Evolutionary conservation across 441 rosid genomes (phyloP), one percentile per base, ranked within the genome.

Genomic region (Manihot esculenta): DNA sequence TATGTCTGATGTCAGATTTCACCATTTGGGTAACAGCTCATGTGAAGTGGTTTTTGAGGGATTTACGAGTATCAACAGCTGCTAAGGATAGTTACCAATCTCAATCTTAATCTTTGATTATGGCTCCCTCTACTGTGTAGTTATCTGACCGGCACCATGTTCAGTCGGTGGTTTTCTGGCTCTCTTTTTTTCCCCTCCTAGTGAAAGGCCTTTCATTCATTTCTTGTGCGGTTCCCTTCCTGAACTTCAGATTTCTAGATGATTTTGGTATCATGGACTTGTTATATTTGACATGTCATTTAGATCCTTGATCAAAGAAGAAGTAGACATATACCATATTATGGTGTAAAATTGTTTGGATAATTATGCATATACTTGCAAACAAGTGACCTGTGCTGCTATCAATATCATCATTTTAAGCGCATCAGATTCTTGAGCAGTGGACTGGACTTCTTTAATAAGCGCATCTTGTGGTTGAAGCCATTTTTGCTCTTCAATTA

Each of bases 31-130:
- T 82, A 77, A 74, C 77, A 51, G 79, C 74, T 69, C 79, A 70
- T 84, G 85, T 86, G 82, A 81, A 82, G 88, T 78, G 74, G 78
- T 73, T 75, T 71, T 66, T 67, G 73, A 79, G 60, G 78, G 70
- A n/a, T n/a, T 72, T 68, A 54, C 67, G 67, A 62, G 30, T 20
- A 73, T 71, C 67, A 71, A 13, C 18, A 49, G 80, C 63, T 66
- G 69, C 61, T 71, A 64, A 66, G 71, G 75, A 74, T 66, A 64
- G 58, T 63, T 14, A 68, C 68, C 69, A 38, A 60, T 68, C 67
- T 67, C 33, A 38, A 60, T 68, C 64, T 67, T 41, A 68, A 63
- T 49, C 57, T 73, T 21, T 55, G 27, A 38, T 44, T 41, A 61
- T 75, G 73, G 80, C 56, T 71, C 51, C 68, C 53, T 69, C 44